These are phyloP conservation scores for Podospora anserina DNA, from an alignment of 495 filamentous ascomycete genomes.

Conservation along the genomic window DNA sequence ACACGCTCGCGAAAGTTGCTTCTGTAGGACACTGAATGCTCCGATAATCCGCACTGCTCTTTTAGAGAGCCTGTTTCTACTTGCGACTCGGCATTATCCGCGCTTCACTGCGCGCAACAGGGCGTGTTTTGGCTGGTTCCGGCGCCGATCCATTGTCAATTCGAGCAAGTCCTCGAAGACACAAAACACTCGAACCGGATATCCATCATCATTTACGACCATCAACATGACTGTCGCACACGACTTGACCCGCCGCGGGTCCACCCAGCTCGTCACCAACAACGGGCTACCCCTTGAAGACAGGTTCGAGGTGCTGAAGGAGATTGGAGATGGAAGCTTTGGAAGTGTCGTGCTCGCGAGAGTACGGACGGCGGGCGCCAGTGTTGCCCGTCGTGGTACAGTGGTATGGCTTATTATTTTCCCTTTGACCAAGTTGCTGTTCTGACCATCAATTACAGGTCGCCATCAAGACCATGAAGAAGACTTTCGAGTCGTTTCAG, in stretches of 20 bases:
- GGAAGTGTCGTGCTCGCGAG: slow-evolving; percentile 91
- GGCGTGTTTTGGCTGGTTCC: slow-evolving; percentile 10
- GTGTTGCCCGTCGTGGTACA: slow-evolving; percentile 84
- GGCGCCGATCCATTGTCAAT: slow-evolving; percentile 9
- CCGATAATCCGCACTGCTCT: slow-evolving; percentile 37
- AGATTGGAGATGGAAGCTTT: slow-evolving; percentile 98
- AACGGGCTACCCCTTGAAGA: slow-evolving; percentile 63
- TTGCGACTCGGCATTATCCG: slow-evolving; percentile 14
- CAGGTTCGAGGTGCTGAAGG: slow-evolving; percentile 93
- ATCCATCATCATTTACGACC: background rate
- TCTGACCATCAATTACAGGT: slow-evolving; percentile 56
- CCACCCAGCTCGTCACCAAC: slow-evolving; percentile 38
- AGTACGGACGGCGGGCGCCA: slow-evolving; percentile 83
- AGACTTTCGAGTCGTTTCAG: slow-evolving; percentile 88
- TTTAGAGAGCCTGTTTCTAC: slow-evolving; percentile 26
- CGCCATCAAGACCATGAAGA: slow-evolving; percentile 99
- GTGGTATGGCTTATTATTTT: slow-evolving; percentile 60
- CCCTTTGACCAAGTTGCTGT: background rate
- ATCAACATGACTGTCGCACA: slow-evolving; percentile 66
- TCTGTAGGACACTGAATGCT: slow-evolving; percentile 31
- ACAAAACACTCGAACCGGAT: background rate
- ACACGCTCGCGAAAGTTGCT: background rate
- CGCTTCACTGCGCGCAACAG: slow-evolving; percentile 18
- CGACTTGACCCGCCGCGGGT: slow-evolving; percentile 58
- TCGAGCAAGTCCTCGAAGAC: background rate